Conservation (phyloP, 768 basidiomycete genomes). For the Goffeauzyma gilvescens region DNA sequence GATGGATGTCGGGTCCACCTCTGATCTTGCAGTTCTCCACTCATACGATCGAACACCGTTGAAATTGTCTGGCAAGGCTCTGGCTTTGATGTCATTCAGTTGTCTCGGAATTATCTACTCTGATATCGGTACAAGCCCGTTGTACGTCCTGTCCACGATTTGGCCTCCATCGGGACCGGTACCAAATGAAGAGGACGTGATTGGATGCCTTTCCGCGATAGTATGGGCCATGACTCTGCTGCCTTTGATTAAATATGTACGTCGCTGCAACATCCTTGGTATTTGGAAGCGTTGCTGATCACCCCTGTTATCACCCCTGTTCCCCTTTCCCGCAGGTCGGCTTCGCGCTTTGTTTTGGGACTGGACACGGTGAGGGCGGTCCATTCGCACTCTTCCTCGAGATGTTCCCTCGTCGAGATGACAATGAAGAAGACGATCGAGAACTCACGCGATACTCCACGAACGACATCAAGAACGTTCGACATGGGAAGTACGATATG, state of each 20-base stretch:
- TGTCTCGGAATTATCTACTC: conserved; percentile 35
- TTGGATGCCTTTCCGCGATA: conserved; percentile 47
- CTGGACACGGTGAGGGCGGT: conserved; percentile 48
- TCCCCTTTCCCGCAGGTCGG: too few relatives aligned
- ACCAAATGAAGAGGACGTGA: conserved; percentile 44
- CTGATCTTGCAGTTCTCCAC: too few relatives aligned
- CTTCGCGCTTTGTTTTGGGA: conserved; percentile 37
- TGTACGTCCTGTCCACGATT: conserved; percentile 49
- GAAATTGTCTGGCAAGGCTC: too few relatives aligned
- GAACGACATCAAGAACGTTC: neutral
- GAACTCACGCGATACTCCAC: conserved; percentile 39
- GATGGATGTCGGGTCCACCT: too few relatives aligned
- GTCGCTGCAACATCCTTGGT: too few relatives aligned
- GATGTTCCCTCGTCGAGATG: conserved; percentile 16
- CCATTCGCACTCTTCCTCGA: conserved; percentile 40
- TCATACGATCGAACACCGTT: too few relatives aligned
- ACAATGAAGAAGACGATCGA: conserved; percentile 39
- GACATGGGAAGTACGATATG: neutral
- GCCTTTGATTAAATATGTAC: conserved; percentile 46
- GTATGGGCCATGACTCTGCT: conserved; percentile 47
- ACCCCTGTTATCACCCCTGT: neutral
- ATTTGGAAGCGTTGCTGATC: neutral
- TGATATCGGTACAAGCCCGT: conserved; percentile 40
- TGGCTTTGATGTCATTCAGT: too few relatives aligned
- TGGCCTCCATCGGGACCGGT: conserved; percentile 39